phyloP scores from a whole-genome alignment of 768 basidiomycete genomes.

The Strobilomyces echinocephalus region DNA sequence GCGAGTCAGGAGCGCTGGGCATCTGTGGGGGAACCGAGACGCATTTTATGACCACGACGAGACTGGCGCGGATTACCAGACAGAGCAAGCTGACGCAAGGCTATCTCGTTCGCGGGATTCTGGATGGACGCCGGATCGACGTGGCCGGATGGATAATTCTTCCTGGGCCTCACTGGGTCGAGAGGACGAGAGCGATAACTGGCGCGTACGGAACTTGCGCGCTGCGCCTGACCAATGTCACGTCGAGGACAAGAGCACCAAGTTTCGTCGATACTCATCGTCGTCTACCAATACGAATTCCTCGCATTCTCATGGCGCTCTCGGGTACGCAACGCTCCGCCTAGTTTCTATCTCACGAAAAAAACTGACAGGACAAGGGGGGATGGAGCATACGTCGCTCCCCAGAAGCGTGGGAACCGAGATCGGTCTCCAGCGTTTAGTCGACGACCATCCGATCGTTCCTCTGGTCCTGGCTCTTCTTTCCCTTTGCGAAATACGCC shows the following conservation, averaged over 20 bases:
- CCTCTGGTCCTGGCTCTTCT: slow-evolving; percentile 4
- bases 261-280: slow-evolving; percentile 6
- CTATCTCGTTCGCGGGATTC: background rate
- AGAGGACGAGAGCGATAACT: slow-evolving; percentile 6
- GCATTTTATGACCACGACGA: slow-evolving; percentile 1
- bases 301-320: background rate
- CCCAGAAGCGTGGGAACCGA: slow-evolving; percentile 14
- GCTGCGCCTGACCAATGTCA: background rate
- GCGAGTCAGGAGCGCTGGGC: background rate
- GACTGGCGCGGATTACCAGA: slow-evolving; percentile 6
- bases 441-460: background rate
- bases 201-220: slow-evolving; percentile 9
- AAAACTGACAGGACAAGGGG: background rate
- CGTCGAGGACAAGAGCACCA: background rate
- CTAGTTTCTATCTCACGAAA: too few species aligned
- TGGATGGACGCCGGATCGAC: background rate
- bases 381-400: slow-evolving; percentile 15
- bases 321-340: slow-evolving; percentile 4
- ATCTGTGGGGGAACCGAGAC: background rate
- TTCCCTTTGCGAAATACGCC: slow-evolving; percentile 5
- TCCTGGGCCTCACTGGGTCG: slow-evolving; percentile 1
- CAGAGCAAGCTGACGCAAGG: slow-evolving; percentile 6
- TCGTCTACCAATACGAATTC: background rate
- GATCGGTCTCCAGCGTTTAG: background rate
- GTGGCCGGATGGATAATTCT: background rate